phyloP scores from a whole-genome alignment of 192 early-diverging fungal genomes.

The Nowakowskiella sp. region DNA sequence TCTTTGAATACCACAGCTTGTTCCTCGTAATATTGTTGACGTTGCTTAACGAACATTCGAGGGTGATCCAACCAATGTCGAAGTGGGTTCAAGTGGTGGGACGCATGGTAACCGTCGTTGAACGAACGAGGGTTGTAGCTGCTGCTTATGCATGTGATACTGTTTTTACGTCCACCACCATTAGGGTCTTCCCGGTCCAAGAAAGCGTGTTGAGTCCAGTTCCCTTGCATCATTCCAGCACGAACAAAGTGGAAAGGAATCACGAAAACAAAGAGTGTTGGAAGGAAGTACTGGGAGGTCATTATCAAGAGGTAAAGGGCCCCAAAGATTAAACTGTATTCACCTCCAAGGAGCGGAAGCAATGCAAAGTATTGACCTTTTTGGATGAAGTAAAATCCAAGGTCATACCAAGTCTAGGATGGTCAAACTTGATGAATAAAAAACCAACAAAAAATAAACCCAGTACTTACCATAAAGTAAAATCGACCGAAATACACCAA shows the following conservation, averaged over 20 bases:
- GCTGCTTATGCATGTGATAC: conserved; percentile 24
- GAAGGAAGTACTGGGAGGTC: conserved; percentile 7
- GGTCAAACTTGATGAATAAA: background rate
- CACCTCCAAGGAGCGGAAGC: conserved; percentile 5
- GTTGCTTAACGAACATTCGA: conserved; percentile 14
- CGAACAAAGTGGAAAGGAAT: conserved; percentile 26
- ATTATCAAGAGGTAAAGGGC: background rate
- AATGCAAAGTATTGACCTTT: conserved; percentile 13
- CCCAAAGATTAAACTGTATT: conserved; percentile 8
- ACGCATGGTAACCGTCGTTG: conserved; percentile 43
- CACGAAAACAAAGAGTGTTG: conserved; percentile 13
- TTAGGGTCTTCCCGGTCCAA: conserved; percentile 21
- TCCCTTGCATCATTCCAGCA: conserved; percentile 36
- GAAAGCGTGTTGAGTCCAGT: conserved; percentile 41
- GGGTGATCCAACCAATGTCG: conserved; percentile 40
- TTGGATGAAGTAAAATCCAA: conserved; percentile 23
- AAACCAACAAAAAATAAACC: conserved; percentile 4
- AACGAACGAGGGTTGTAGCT: conserved; percentile 27
- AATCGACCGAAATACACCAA: conserved; percentile 23
- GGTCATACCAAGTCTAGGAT: conserved; percentile 18
- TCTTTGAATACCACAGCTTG: conserved; percentile 20
- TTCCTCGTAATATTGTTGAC: conserved; percentile 19
- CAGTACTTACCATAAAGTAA: background rate
- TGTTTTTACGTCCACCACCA: conserved; percentile 23
- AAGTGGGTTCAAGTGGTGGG: conserved; percentile 35